Evolutionary conservation across 108 stramenopile species (phyloP).

Genomic region (Nitzschia putrida): DNA sequence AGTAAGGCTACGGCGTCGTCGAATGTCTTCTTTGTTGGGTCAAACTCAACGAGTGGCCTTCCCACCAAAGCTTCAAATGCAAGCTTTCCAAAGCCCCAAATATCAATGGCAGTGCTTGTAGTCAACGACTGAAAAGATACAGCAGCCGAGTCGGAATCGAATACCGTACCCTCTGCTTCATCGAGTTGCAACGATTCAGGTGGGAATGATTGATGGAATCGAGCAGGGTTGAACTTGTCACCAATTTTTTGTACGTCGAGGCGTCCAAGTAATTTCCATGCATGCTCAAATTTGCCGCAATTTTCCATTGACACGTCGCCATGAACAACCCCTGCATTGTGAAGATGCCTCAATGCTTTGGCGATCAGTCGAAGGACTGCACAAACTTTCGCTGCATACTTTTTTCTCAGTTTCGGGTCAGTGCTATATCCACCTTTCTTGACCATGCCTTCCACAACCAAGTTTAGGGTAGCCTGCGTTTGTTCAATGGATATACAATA

Average conservation of each 20-base stretch:
- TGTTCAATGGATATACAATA: conserved; percentile 63
- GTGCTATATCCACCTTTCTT: conserved; percentile 52
- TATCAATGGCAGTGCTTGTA: conserved; percentile 57
- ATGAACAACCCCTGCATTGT: conserved; percentile 67
- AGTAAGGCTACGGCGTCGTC: conserved; percentile 34
- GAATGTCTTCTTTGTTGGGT: conserved; percentile 27
- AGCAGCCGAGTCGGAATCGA: conserved; percentile 19
- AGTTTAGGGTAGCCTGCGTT: conserved; percentile 53
- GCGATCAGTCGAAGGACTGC: conserved; percentile 59
- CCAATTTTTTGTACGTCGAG: conserved; percentile 53
- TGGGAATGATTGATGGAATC: conserved; percentile 54
- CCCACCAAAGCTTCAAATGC: conserved; percentile 78
- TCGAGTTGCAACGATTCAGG: conserved; percentile 61
- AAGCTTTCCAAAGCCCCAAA: conserved; percentile 83
- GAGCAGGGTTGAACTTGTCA: conserved; percentile 36
- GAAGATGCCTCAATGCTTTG: conserved; percentile 63
- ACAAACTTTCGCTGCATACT: conserved; percentile 63
- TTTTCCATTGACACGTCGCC: conserved; percentile 56
- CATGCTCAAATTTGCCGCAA: conserved; percentile 69
- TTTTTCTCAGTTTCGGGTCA: conserved; percentile 42
- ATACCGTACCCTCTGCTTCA: conserved; percentile 10
- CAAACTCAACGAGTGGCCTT: conserved; percentile 58
- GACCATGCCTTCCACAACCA: conserved; percentile 69
- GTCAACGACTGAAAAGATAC: conserved; percentile 33
- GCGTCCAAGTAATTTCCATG: conserved; percentile 71